Conservation (phyloP, 345 rosid genomes). For the Aquilaria malaccensis region DNA sequence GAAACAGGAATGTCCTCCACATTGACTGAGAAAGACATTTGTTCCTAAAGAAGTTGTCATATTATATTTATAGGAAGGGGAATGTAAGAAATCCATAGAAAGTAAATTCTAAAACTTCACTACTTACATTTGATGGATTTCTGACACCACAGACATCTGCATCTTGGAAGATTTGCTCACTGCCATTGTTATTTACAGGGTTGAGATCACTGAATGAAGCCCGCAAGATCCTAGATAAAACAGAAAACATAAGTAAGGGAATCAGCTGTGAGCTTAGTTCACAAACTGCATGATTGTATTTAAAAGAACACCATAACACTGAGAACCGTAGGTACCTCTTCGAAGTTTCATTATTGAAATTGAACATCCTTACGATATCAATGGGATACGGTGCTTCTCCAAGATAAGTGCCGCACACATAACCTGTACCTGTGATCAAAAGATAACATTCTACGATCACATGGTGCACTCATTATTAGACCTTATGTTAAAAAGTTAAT, state of each 20-base stretch:
- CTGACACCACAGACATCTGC: slow-evolving; percentile 25
- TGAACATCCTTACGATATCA: slow-evolving; percentile 86
- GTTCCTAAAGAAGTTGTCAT: slow-evolving; percentile 26
- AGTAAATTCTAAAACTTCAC: slow-evolving; percentile 1
- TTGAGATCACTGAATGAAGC: slow-evolving; percentile 53
- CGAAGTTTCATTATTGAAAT: slow-evolving; percentile 58
- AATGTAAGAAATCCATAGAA: background rate
- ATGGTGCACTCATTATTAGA: background rate
- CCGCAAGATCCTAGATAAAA: slow-evolving; percentile 52
- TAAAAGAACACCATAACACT: slow-evolving; percentile 7
- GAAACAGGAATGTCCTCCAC: slow-evolving; percentile 32
- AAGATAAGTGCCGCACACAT: slow-evolving; percentile 56
- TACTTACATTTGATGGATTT: slow-evolving; percentile 35
- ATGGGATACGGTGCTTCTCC: slow-evolving; percentile 50
- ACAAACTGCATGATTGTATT: background rate
- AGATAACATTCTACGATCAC: slow-evolving; percentile 7
- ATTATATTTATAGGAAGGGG: slow-evolving; percentile 8
- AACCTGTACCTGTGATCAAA: slow-evolving; percentile 58
- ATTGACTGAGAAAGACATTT: slow-evolving; percentile 27
- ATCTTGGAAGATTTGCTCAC: slow-evolving; percentile 17
- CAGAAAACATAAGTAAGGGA: background rate
- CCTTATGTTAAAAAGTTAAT: background rate
- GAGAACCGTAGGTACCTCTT: slow-evolving; percentile 43
- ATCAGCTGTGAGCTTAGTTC: background rate
- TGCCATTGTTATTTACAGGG: slow-evolving; percentile 21